Base-by-base conservation (phyloP, 31 red algal genomes). In the Bonnemaisonia californica region DNA sequence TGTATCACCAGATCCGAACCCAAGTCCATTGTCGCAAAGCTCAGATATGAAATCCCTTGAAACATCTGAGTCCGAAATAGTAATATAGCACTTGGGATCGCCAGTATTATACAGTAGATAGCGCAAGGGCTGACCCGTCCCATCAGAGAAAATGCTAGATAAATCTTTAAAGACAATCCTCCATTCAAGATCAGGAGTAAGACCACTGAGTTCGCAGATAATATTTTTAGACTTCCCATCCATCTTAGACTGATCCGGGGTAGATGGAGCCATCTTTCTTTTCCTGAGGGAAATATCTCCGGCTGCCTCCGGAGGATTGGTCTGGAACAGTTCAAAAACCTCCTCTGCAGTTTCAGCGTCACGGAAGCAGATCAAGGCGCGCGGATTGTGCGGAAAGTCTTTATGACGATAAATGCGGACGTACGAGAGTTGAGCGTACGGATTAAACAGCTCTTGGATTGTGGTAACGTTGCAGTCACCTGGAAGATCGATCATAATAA, bases 391-490 rank as follows among this genome's bases (percentile, higher is more conserved):
- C 11, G 74, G 74, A 42, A 62, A 62, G 45, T 74, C 40, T 45
- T 55, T 82, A n/a, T 28, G 4, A 5, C 87, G 87, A 76, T 82
- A 90, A 24, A 83, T 65, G 33, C 62, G 78, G 34, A 73, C 85
- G 31, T 82, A 90, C 38, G 87, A 57, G 36, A 82, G 48, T 2
- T 23, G 12, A 4, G 70, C 87, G 5, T 77, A 36, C 29, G 55
- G 77, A 27, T 74, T 42, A 75, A 90, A 90, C 8, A 90, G 34
- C 3, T 41, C 30, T 12, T 42, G 55, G 24, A 90, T 21, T 4
- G 39, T 31, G 26, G 75, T 78, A 16, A 90, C 58, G 21, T 77
- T 68, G 62, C 38, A 38, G 47, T 69, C 77, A 38, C 42, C n/a
- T 19, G 85, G 64, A 21, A 90, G 54, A 39, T 66, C 39, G 5